These are phyloP conservation scores for Leccinum sublutescens DNA, from an alignment of 768 basidiomycete genomes.

Conservation along the genomic window DNA sequence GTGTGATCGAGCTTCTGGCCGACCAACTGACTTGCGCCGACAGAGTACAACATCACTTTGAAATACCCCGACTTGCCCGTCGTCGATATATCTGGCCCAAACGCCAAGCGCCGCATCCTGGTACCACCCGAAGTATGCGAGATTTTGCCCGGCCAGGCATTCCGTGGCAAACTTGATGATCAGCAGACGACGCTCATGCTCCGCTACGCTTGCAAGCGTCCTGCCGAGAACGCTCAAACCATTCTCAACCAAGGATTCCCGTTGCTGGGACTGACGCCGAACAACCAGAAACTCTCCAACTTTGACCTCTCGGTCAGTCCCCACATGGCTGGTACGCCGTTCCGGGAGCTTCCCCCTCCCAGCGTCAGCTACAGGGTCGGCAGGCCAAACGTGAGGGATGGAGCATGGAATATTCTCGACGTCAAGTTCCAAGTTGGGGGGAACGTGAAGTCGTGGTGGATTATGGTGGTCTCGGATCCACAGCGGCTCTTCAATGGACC, in stretches of 20 bases:
- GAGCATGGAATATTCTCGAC: constrained; percentile 75
- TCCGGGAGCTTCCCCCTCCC: constrained; percentile 62
- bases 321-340: constrained; percentile 65
- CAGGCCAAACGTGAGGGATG: constrained; percentile 46
- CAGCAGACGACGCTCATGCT: constrained; percentile 72
- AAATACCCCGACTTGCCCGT: constrained; percentile 51
- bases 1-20: not conserved
- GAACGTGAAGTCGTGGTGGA: constrained; percentile 56
- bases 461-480: constrained; percentile 62
- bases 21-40: constrained; percentile 3
- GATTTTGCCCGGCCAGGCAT: constrained; percentile 58
- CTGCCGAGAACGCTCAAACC: constrained; percentile 52
- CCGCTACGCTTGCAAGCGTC: constrained; percentile 60
- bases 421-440: constrained; percentile 65
- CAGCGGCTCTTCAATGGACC: constrained; percentile 38
- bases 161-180: constrained; percentile 59
- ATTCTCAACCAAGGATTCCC: constrained; percentile 61
- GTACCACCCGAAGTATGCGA: constrained; percentile 73
- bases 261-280: constrained; percentile 48
- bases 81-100: constrained; percentile 48
- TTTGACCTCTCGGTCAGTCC: constrained; percentile 58
- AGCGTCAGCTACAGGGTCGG: constrained; percentile 52
- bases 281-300: constrained; percentile 39
- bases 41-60: constrained; percentile 61
- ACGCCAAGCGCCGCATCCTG: constrained; percentile 32